These are phyloP conservation scores for Rhodotorula sp. DNA, from an alignment of 1,284 basidiomycete genomes.

Conservation along the genomic window DNA sequence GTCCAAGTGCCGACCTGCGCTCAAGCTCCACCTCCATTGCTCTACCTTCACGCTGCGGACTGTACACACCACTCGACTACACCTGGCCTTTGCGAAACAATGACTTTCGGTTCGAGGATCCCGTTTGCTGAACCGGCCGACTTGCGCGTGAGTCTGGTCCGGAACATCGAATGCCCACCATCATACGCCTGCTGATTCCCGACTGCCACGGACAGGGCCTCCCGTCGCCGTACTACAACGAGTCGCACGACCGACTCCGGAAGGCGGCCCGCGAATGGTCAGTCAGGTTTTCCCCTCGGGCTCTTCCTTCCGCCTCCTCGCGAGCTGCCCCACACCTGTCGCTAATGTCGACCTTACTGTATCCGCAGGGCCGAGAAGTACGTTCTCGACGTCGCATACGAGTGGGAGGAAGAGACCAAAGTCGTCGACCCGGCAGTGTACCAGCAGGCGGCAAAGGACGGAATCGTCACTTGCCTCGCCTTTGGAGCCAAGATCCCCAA, in stretches of 20 bases:
- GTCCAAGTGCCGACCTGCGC: background rate
- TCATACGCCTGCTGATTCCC: too few species aligned
- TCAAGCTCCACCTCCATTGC: background rate
- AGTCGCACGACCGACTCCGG: constrained; percentile 49
- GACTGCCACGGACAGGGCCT: constrained; percentile 21
- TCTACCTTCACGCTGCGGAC: background rate
- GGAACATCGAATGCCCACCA: too few species aligned
- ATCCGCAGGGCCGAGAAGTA: constrained; percentile 19
- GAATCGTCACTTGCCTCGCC: constrained; percentile 47
- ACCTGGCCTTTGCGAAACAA: background rate
- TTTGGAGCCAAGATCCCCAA: constrained; percentile 21
- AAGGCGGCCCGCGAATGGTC: constrained; percentile 46
- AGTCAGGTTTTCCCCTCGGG: background rate
- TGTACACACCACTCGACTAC: background rate
- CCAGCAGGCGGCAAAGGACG: constrained; percentile 44
- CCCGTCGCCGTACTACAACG: constrained; percentile 51
- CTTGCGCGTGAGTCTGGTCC: constrained; percentile 12
- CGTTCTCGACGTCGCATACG: constrained; percentile 29
- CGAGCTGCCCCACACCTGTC: background rate
- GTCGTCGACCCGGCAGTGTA: constrained; percentile 43
- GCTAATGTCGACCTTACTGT: background rate
- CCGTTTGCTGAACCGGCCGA: constrained; percentile 30
- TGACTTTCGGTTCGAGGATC: constrained; percentile 16
- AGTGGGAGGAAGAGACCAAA: constrained; percentile 43
- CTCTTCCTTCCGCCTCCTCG: background rate